phyloP scores from a whole-genome alignment of 2,329 filamentous ascomycete species.

The Exophiala lecanii-corni region DNA sequence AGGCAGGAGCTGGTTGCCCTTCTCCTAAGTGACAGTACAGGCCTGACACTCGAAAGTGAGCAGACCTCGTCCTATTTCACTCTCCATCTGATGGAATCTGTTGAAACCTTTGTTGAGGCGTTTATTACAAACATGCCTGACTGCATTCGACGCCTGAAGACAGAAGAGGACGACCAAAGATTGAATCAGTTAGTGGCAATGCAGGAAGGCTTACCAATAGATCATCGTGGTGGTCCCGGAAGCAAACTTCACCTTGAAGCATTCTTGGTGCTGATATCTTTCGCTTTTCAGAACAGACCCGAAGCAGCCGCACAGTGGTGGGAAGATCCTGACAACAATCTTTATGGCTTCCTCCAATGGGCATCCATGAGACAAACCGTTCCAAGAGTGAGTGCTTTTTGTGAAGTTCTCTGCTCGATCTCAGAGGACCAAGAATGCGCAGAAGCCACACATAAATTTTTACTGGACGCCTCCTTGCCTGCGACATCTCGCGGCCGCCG shows the following conservation, averaged over 20 bases:
- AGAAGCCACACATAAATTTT: constrained; percentile 77
- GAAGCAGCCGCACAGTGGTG: constrained; percentile 87
- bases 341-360: constrained; percentile 95
- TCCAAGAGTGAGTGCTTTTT: constrained; percentile 92
- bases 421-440: constrained; percentile 79
- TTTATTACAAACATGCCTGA: constrained; percentile 96
- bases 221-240: constrained; percentile 40
- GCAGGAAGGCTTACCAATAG: constrained; percentile 39
- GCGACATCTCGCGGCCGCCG: constrained; percentile 73
- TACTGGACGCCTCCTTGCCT: constrained; percentile 64
- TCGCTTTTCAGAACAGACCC: constrained; percentile 78
- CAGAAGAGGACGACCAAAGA: constrained; percentile 80
- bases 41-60: constrained; percentile 60
- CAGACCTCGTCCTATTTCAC: constrained; percentile 70
- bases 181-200: constrained; percentile 43
- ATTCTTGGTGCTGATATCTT: constrained; percentile 87
- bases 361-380: constrained; percentile 92
- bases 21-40: constrained; percentile 73
- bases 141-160: constrained; percentile 76
- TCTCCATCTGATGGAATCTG: constrained; percentile 66
- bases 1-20: constrained; percentile 76
- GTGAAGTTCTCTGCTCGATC: constrained; percentile 88
- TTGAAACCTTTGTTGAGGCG: constrained; percentile 83
- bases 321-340: constrained; percentile 84
- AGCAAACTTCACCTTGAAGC: constrained; percentile 65